Base-by-base conservation (phyloP, 164 flowering plant species). In the Hamamelis virginiana region DNA sequence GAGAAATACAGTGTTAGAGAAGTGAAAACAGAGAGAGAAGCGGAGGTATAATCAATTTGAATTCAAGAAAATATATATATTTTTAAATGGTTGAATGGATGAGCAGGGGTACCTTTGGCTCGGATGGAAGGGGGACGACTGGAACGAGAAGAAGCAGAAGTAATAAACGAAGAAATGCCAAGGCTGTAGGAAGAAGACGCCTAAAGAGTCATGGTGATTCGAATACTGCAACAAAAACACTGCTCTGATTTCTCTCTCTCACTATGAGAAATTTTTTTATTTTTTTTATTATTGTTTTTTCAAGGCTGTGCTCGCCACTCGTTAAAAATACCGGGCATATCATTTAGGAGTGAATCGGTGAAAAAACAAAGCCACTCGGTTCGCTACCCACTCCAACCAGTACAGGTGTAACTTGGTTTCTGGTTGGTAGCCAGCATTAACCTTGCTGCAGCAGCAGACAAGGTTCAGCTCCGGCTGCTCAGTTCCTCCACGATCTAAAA, bases 91-190 rank as follows among this genome's bases (percentile, higher is more conserved):
- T n/a, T n/a, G n/a, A n/a, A n/a, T n/a, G n/a, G n/a, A n/a, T n/a
- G n/a, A n/a, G n/a, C n/a, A n/a, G n/a, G n/a, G 9, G 43, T 71
- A 87, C 94, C 85, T 80, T 80, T 33, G 43, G 89, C 88, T 65
- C 85, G 82, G 52, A 85, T 66, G 18, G 71, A 65, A 52, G 15
- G 55, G 73, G 78, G 75, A 58, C 26, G 78, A 22, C 70, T 82
- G 56, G 48, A 47, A 43, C 68, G 80, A 25, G 21, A 52, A 6
- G 78, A 78, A n/a, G n/a, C n/a, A 26, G 82, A 68, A 55, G 84
- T 27, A 1, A 74, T 46, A 64, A 76, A 69, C 38, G 83, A 59
- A 11, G 90, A 75, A 72, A 84, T 60, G 75, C 76, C 77, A 27
- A 79, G 41, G 52, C 80, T 48, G 81, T 77, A 78, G 19, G 84